These are phyloP conservation scores for Aspergillus biplanus DNA, from an alignment of 495 filamentous ascomycete genomes.

Conservation along the genomic window DNA sequence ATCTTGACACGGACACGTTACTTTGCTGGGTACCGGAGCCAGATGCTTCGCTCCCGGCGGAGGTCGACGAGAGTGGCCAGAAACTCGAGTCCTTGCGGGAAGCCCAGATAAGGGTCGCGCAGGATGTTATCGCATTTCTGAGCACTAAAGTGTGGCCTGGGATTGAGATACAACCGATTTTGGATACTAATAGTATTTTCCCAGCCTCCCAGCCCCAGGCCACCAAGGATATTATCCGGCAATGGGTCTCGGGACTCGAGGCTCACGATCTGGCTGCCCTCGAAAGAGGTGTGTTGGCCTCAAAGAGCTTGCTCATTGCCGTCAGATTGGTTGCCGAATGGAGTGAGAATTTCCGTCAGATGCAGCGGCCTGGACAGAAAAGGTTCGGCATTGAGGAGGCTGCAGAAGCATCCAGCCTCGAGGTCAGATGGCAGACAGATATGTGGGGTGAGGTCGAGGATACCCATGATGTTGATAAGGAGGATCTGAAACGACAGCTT, in stretches of 20 bases:
- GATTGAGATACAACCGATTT: conserved; percentile 70
- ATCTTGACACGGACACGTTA: conserved; percentile 91
- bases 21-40: conserved; percentile 85
- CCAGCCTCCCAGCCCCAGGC: conserved; percentile 69
- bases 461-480: conserved; percentile 95
- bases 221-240: conserved; percentile 73
- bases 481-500: conserved; percentile 86
- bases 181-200: conserved; percentile 73
- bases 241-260: conserved; percentile 74
- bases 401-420: conserved; percentile 73
- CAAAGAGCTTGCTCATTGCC: conserved; percentile 82
- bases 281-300: conserved; percentile 79
- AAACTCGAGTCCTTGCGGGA: conserved; percentile 63
- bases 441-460: conserved; percentile 98
- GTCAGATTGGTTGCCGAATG: conserved; percentile 82
- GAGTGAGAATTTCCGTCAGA: conserved; percentile 70
- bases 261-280: conserved; percentile 83
- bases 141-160: conserved; percentile 83
- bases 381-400: conserved; percentile 65
- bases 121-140: conserved; percentile 70
- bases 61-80: conserved; percentile 32
- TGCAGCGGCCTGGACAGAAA: conserved; percentile 35
- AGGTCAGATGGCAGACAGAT: conserved; percentile 88
- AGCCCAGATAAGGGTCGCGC: conserved; percentile 67
- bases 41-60: conserved; percentile 30